A percentile compares a stretch with the other conserved stretches of the same genome.
These are phyloP conservation scores for Lyophyllum decastes DNA, from an alignment of 768 basidiomycete genomes.

Conservation along the genomic window DNA sequence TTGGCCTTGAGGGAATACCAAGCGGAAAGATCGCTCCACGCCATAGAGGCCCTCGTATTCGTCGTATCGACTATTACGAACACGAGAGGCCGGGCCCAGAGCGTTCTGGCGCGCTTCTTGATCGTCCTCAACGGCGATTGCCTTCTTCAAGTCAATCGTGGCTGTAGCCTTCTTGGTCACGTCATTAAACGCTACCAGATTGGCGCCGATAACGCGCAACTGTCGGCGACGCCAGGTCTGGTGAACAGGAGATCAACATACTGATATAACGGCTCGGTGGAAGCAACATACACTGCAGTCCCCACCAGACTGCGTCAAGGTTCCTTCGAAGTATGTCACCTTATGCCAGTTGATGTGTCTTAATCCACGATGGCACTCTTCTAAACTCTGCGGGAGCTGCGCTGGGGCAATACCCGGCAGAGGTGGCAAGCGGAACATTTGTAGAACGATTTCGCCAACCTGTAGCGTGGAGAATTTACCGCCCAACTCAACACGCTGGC, in stretches of 20 bases:
- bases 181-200: constrained; percentile 88
- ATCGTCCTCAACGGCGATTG: constrained; percentile 74
- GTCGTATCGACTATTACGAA: constrained; percentile 43
- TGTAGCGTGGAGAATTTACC: constrained; percentile 64
- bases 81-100: constrained; percentile 38
- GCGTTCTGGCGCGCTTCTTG: constrained; percentile 54
- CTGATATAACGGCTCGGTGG: neutral
- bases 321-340: constrained; percentile 90
- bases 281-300: constrained; percentile 76
- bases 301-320: constrained; percentile 90
- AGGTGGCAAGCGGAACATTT: constrained; percentile 88
- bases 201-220: constrained; percentile 83
- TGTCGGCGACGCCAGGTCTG: constrained; percentile 85
- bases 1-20: constrained; percentile 76
- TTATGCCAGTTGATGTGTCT: constrained; percentile 94
- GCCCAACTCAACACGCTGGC: constrained; percentile 62
- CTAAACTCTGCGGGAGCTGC: constrained; percentile 87
- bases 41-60: constrained; percentile 67
- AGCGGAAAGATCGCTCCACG: constrained; percentile 82
- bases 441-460: constrained; percentile 86
- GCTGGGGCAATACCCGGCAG: constrained; percentile 79
- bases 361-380: constrained; percentile 88
- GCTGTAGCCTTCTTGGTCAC: constrained; percentile 88
- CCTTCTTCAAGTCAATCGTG: constrained; percentile 90
- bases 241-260: constrained; percentile 4